Evolutionary conservation across 192 early-diverging fungal species (phyloP).

Genomic region (Funneliformis mosseae): DNA sequence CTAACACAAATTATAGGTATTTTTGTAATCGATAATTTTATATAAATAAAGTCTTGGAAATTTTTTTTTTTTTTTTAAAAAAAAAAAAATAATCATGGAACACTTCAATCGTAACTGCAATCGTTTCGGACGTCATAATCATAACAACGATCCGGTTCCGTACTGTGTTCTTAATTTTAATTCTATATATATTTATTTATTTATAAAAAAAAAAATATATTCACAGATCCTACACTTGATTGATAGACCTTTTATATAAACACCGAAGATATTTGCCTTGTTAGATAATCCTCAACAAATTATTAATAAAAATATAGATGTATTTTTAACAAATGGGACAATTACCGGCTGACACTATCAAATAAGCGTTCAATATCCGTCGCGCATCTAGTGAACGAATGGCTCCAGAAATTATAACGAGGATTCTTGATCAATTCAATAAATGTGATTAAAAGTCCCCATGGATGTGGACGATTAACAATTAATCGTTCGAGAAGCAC

Average conservation of each 20-base stretch:
- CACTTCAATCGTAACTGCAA: no score
- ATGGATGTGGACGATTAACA: slow-evolving; percentile 96
- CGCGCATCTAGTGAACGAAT: slow-evolving; percentile 64
- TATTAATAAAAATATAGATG: neutral
- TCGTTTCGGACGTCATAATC: no score
- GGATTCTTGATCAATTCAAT: slow-evolving; percentile 97
- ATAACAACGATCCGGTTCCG: no score
- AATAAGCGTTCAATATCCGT: slow-evolving; percentile 84
- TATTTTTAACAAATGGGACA: neutral
- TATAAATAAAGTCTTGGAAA: no score
- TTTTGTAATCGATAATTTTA: no score
- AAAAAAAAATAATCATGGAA: no score
- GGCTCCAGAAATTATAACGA: slow-evolving; percentile 60
- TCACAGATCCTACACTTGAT: slow-evolving; percentile 40
- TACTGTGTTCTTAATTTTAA: no score
- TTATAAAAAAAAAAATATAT: no score
- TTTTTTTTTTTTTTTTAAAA: no score
- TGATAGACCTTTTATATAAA: slow-evolving; percentile 39
- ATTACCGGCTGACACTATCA: slow-evolving; percentile 63
- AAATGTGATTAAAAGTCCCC: slow-evolving; percentile 96
- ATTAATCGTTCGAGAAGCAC: slow-evolving; percentile 94
- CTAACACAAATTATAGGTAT: no score
- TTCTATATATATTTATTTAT: no score
- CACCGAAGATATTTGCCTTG: neutral
- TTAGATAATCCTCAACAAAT: neutral